A percentile compares a stretch with the other conserved stretches of the same genome.
These are phyloP conservation scores for Didymella keratinophila DNA, from an alignment of 2,329 filamentous ascomycete species.

Conservation along the genomic window DNA sequence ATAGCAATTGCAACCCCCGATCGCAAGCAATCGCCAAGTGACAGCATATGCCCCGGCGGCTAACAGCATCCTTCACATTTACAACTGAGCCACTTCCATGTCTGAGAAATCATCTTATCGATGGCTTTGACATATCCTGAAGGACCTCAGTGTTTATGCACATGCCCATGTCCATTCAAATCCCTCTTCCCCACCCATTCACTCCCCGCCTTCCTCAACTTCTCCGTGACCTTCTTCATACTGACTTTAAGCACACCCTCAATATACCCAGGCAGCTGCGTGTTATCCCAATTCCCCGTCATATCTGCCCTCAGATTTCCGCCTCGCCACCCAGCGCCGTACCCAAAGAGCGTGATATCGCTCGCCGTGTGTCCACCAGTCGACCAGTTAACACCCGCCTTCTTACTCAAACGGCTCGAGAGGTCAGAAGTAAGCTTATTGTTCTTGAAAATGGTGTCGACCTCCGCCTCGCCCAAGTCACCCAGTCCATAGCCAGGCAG, in stretches of 20 bases:
- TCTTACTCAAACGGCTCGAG: constrained; percentile 39
- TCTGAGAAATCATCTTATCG: too few relatives aligned
- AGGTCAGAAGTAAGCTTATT: constrained; percentile 39
- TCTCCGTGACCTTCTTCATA: constrained; percentile 30
- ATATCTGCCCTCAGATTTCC: constrained; percentile 30
- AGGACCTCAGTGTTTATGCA: constrained; percentile 14
- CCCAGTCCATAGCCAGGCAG: constrained; percentile 45
- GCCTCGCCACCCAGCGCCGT: constrained; percentile 34
- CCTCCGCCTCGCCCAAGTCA: constrained; percentile 28
- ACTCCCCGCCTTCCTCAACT: constrained; percentile 26
- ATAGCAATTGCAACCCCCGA: too few relatives aligned
- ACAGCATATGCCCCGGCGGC: too few relatives aligned
- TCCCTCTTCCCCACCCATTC: constrained; percentile 26
- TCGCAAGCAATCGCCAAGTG: too few relatives aligned
- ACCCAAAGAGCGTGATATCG: constrained; percentile 51
- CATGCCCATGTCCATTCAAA: constrained; percentile 10
- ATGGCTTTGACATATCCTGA: too few relatives aligned
- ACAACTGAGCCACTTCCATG: too few relatives aligned
- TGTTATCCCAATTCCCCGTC: constrained; percentile 38
- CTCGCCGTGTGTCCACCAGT: constrained; percentile 50
- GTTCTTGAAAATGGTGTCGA: constrained; percentile 40
- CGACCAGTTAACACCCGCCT: constrained; percentile 48
- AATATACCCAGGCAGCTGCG: constrained; percentile 31
- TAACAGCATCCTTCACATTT: neutral
- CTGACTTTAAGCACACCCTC: constrained; percentile 29